Conservation (phyloP, 176 grass and related monocot genomes). For the Eragrostis nindensis region DNA sequence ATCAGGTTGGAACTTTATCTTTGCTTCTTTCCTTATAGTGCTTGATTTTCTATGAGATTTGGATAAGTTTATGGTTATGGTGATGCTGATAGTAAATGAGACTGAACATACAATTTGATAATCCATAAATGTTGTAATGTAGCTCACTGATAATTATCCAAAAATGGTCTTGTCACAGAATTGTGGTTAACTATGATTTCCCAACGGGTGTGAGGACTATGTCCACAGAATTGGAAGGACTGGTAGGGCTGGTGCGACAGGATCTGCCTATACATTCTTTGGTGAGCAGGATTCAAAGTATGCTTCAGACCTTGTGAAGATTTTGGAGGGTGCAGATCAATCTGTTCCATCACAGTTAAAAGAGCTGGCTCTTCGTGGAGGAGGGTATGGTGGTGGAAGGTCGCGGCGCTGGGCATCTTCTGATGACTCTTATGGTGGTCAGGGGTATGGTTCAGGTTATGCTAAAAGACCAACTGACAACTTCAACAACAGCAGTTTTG, state of each 20-base stretch:
- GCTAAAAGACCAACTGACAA: conserved; percentile 34
- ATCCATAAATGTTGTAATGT: neutral
- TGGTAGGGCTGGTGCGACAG: conserved; percentile 83
- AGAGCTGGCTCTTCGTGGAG: conserved; percentile 74
- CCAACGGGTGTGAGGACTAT: conserved; percentile 87
- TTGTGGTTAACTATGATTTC: conserved; percentile 81
- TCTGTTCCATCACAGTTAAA: conserved; percentile 59
- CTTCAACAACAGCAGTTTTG: conserved; percentile 30
- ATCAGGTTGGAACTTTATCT: conserved; percentile 62
- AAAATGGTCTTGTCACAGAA: conserved; percentile 45
- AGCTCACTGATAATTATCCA: conserved; percentile 13
- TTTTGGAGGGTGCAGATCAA: conserved; percentile 83
- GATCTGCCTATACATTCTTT: conserved; percentile 93
- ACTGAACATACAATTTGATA: neutral
- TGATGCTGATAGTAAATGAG: neutral
- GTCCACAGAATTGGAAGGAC: conserved; percentile 98
- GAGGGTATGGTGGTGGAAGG: conserved; percentile 80
- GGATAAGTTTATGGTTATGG: neutral
- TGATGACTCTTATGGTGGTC: conserved; percentile 56
- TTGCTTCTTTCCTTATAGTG: neutral
- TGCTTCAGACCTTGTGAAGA: conserved; percentile 86
- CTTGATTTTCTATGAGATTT: conserved; percentile 23
- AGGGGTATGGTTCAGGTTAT: conserved; percentile 40
- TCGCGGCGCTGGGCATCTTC: conserved; percentile 66
- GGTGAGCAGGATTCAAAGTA: conserved; percentile 81